Evolutionary conservation across 2,329 filamentous ascomycete species (phyloP), one percentile per base, ranked within the genome.

Genomic region (Berkeleyomyces rouxiae): DNA sequence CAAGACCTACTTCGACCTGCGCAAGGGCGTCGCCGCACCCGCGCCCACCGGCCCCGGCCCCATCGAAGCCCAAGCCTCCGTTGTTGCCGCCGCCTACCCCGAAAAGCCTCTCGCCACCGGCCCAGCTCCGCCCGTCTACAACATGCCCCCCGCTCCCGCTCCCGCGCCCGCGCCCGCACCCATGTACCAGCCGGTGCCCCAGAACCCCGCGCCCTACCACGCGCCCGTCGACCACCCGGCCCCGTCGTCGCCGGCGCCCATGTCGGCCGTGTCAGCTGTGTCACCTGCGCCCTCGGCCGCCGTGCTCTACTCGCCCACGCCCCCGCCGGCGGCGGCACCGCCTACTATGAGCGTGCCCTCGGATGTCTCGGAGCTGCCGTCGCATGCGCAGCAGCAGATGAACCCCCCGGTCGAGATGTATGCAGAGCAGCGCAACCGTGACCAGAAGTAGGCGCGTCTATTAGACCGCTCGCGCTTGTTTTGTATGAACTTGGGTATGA

Each of bases 321-420:
- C 53, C 9, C 47, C 61, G 3, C 42, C 49, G 9, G 57, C 37
- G 16, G 37, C n/a, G 31, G 23, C 23, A 23, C 23, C 23, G 23
- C 23, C 23, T 23, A 2, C 51, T 16, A 55, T 53, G 49, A 36
- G 37, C 1, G 23, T 16, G 31, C 58, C 61, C 5, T 39, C 61
- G 33, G 60, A 64, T 61, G 62, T 63, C 39, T 59, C 2, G 89
- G 90, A 70, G 89, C 88, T 46, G 95, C 95, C 76, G 82, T 64
- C 63, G 7, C 31, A 9, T 4, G 62, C 59, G 11, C 62, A 63
- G 23, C 44, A 63, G 36, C 23, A 53, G 13, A 60, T 60, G 44
- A 63, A 60, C 42, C 62, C 62, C 16, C 62, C 57, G 1, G 58
- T 63, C 23, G 62, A 63, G 39, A 63, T 60, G 61, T 59, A 63